Evolutionary conservation across 2,329 filamentous ascomycete species (phyloP).

Genomic region (Aspergillus hortae): DNA sequence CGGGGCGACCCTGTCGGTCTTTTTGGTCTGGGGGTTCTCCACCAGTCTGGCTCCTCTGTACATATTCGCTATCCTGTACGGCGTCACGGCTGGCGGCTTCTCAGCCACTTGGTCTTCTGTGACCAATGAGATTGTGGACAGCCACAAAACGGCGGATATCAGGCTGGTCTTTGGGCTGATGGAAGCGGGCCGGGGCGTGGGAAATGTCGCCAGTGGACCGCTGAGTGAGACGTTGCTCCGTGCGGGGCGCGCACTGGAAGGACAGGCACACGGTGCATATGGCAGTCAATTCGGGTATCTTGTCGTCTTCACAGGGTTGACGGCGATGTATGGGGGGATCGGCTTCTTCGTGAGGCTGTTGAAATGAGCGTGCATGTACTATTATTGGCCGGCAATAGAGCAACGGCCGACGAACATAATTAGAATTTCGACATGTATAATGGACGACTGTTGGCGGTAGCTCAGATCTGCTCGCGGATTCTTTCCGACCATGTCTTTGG

Average conservation of each 20-base stretch:
- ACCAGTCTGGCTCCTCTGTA: conserved; percentile 39
- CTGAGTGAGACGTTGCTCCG: conserved; percentile 43
- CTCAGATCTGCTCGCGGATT: conserved; percentile 7
- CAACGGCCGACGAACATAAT: neutral
- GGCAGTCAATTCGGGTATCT: conserved; percentile 26
- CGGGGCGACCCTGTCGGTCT: conserved; percentile 40
- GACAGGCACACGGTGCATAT: conserved; percentile 18
- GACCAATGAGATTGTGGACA: conserved; percentile 39
- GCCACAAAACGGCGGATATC: conserved; percentile 37
- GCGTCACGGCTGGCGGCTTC: conserved; percentile 44
- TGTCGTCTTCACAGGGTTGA: conserved; percentile 27
- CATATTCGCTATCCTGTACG: conserved; percentile 43
- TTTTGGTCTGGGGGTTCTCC: conserved; percentile 48
- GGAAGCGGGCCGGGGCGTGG: conserved; percentile 49
- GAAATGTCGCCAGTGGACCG: conserved; percentile 50
- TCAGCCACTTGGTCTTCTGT: conserved; percentile 45
- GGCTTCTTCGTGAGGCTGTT: conserved; percentile 21
- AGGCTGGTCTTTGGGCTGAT: conserved; percentile 49
- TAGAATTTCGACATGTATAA: no score
- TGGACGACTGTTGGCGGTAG: neutral
- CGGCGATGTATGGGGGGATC: conserved; percentile 21
- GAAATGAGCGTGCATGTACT: conserved; percentile 6
- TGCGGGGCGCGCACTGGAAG: conserved; percentile 13
- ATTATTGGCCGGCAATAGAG: no score
- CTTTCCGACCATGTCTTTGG: conserved; percentile 20